Conservation (phyloP, 1,284 basidiomycete species). For the Binderoboletus segoi region DNA sequence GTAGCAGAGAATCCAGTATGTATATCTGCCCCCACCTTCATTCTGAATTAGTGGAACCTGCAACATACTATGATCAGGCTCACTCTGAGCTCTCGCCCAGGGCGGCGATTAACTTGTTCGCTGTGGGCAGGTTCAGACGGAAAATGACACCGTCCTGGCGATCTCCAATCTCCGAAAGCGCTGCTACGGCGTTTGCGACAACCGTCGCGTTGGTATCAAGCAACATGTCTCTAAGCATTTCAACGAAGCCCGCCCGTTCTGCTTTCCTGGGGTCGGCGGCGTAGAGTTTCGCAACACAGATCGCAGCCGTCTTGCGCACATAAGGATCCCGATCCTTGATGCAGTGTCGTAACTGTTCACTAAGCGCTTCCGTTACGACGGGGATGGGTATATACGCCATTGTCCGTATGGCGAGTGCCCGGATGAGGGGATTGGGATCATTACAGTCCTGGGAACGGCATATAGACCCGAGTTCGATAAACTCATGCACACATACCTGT, state of each 20-base stretch:
- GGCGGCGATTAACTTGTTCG: constrained; percentile 83
- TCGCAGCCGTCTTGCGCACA: constrained; percentile 95
- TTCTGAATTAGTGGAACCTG: constrained; percentile 9
- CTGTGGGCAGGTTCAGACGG: constrained; percentile 79
- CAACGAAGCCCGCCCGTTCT: constrained; percentile 84
- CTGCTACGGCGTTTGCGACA: constrained; percentile 92
- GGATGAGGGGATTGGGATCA: constrained; percentile 89
- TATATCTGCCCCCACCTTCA: constrained; percentile 98
- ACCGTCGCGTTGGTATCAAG: constrained; percentile 94
- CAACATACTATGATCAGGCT: constrained; percentile 32
- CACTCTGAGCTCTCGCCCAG: constrained; percentile 92
- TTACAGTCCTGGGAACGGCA: constrained; percentile 72
- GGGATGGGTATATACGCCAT: constrained; percentile 96
- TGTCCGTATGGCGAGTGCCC: constrained; percentile 90
- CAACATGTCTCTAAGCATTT: constrained; percentile 84
- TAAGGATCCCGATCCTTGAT: constrained; percentile 91
- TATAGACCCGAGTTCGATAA: neutral
- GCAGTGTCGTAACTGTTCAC: constrained; percentile 85
- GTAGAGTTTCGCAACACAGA: constrained; percentile 92
- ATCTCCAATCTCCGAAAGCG: constrained; percentile 91
- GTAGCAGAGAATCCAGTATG: constrained; percentile 92
- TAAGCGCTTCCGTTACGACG: constrained; percentile 75
- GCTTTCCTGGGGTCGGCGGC: constrained; percentile 82
- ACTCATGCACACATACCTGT: constrained; percentile 53
- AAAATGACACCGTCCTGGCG: constrained; percentile 89